Evolutionary conservation across 139 green algal species (phyloP), one percentile per base, ranked within the genome.

Genomic region (Coelastrella sp.): DNA sequence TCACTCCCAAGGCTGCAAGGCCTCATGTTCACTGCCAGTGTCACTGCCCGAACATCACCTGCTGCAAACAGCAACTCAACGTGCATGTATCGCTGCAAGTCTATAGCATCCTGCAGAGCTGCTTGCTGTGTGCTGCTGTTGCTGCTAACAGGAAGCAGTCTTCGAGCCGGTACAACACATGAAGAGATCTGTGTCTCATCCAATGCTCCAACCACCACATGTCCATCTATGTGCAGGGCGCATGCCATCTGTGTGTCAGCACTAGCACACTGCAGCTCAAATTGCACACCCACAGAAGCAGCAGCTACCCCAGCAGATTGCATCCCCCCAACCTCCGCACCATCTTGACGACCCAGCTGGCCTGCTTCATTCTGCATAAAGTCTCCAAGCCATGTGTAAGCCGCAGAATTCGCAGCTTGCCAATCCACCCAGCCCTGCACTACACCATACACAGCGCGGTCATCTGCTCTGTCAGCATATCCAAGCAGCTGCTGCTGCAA

Each of bases 401-500:
- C 75, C 17, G 25, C 34, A 40, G 35, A 35, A 25, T 82, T 71
- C 23, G 71, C 34, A 25, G 60, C 37, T 15, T 57, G 35, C 75
- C 75, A 82, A 6, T 82, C 75, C 0, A 82, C 3, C 75, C 75
- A 82, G 35, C 75, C 75, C 48, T 82, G 75, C 2, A 82, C 25
- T 2, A 82, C 23, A 17, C 75, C 75, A 51, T 82, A 82, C 23
- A 2, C 75, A 27, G 35, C 45, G 35, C 34, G 43, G 4, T 30
- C 37, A 40, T 82, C 75, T 38, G 51, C 19, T 13, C 2, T 11
- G 27, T 82, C 53, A 5, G 3, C 0, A 3, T 11, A 38, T 4
- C 75, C 75, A 45, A 82, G 35, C 51, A 82, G 35, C 35, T 27
- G 21, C 75, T 82, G 21, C 75, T 82, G 75, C 51, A 82, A 38